Percentiles rank a stretch among this genome's conserved stretches.
These are phyloP conservation scores for Flaveria robusta DNA, from an alignment of 129 eudicot genomes.

Conservation along the genomic window DNA sequence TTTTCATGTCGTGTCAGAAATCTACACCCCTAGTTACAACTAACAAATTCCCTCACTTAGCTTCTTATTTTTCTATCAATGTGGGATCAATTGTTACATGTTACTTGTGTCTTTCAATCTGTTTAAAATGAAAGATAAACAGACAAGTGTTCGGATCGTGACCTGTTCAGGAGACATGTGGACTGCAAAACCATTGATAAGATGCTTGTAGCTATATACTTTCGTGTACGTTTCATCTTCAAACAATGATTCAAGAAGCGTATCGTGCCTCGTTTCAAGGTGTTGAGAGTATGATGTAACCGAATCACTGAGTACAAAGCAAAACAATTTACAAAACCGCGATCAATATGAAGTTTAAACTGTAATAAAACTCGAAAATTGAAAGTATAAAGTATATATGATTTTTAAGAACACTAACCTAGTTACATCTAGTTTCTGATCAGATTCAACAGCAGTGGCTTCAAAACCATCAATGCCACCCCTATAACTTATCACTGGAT, in stretches of 20 bases:
- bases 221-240: slow-evolving; percentile 75
- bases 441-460: slow-evolving; percentile 91
- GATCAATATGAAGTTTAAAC: not conserved
- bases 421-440: slow-evolving; percentile 75
- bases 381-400: not conserved
- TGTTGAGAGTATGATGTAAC: slow-evolving; percentile 78
- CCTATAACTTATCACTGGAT: slow-evolving; percentile 81
- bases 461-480: slow-evolving; percentile 85
- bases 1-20: not conserved
- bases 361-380: not conserved
- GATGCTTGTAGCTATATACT: slow-evolving; percentile 90
- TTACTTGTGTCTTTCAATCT: too few relatives aligned
- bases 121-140: not conserved
- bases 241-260: slow-evolving; percentile 73
- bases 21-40: not conserved
- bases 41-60: not conserved
- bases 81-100: not conserved
- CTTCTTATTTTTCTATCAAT: not conserved
- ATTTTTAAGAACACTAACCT: slow-evolving; percentile 52
- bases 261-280: slow-evolving; percentile 76
- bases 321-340: not conserved
- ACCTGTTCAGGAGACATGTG: slow-evolving; percentile 96
- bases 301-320: slow-evolving; percentile 55
- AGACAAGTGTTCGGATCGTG: slow-evolving; percentile 37
- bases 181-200: slow-evolving; percentile 90